Evolutionary conservation across 495 filamentous ascomycete species (phyloP).

Genomic region (Xylaria acuta): DNA sequence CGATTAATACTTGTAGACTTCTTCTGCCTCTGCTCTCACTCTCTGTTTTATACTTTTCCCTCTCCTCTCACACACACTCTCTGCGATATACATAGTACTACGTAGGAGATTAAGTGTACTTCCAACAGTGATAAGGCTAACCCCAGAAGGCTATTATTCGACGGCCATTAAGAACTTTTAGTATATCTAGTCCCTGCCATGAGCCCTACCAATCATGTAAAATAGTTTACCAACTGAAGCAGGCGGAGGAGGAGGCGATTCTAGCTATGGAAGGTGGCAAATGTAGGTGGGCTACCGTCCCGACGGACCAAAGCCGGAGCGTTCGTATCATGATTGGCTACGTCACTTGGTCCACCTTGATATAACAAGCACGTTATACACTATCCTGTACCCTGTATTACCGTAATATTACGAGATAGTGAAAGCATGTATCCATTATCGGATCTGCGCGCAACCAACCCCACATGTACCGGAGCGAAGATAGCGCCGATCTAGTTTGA

Average conservation of each 20-base stretch:
- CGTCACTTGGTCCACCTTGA: slow-evolving; percentile 16
- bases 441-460: slow-evolving; percentile 16
- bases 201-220: background rate
- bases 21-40: background rate
- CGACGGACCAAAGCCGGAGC: background rate
- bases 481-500: slow-evolving; percentile 4
- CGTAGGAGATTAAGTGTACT: background rate
- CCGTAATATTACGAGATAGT: slow-evolving; percentile 10
- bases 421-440: slow-evolving; percentile 9
- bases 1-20: background rate
- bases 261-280: slow-evolving; percentile 5
- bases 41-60: background rate
- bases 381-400: background rate
- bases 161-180: background rate
- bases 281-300: background rate
- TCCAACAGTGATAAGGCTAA: background rate
- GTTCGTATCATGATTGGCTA: background rate
- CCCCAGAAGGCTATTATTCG: background rate
- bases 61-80: no score
- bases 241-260: background rate
- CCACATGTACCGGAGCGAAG: slow-evolving; percentile 3
- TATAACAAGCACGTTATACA: slow-evolving; percentile 11
- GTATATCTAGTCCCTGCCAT: background rate
- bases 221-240: background rate
- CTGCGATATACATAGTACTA: background rate